phyloP scores from a whole-genome alignment of 225 moss, liverwort and hornwort species.

The Anthoceros angustus region DNA sequence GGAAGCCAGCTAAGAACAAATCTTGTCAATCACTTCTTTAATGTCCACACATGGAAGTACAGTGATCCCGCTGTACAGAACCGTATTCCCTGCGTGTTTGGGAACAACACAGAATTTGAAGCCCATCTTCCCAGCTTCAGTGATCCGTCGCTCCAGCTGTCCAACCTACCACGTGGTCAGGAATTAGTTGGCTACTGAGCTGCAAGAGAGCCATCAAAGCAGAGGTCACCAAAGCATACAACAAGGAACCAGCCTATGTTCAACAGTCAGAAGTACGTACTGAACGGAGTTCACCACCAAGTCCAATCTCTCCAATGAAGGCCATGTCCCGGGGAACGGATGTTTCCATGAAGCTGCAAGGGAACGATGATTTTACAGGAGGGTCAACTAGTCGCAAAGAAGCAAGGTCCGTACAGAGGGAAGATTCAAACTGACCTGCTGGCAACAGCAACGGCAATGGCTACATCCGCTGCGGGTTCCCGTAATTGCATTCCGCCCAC shows the following conservation, averaged over 20 bases:
- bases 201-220: not conserved
- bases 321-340: slow-evolving; percentile 83
- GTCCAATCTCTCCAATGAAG: slow-evolving; percentile 92
- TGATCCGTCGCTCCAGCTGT: slow-evolving; percentile 76
- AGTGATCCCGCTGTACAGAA: slow-evolving; percentile 27
- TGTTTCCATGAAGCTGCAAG: slow-evolving; percentile 67
- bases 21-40: slow-evolving; percentile 60
- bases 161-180: slow-evolving; percentile 43
- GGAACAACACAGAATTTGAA: slow-evolving; percentile 84
- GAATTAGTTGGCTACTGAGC: not conserved
- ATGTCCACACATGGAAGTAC: slow-evolving; percentile 69
- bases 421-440: slow-evolving; percentile 45
- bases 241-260: slow-evolving; percentile 3
- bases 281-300: slow-evolving; percentile 88
- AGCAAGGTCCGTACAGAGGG: not conserved
- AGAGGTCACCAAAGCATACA: not conserved
- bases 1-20: not conserved
- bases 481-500: slow-evolving; percentile 85
- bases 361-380: slow-evolving; percentile 1
- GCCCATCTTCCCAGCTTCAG: slow-evolving; percentile 82
- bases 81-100: slow-evolving; percentile 29
- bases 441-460: slow-evolving; percentile 83
- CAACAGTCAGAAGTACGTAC: slow-evolving; percentile 19
- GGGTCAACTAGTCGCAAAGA: not conserved
- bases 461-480: slow-evolving; percentile 94